A percentile compares a stretch with the other conserved stretches of the same genome.
phyloP scores from a whole-genome alignment of 2,329 filamentous ascomycete genomes.

The Paraphoma chrysanthemicola region DNA sequence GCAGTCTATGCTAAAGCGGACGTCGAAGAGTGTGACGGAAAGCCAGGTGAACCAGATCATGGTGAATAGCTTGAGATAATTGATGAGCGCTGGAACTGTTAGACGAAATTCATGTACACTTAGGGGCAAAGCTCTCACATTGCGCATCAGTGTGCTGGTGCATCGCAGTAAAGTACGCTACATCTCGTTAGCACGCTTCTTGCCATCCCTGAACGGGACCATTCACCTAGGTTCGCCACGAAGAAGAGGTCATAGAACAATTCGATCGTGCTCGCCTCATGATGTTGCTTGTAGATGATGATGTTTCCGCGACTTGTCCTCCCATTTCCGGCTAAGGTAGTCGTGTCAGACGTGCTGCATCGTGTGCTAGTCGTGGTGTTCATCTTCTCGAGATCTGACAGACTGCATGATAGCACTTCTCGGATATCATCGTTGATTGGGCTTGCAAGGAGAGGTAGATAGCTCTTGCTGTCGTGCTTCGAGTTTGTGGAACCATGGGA shows the following conservation, averaged over 20 bases:
- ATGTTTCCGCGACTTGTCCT: conserved; percentile 27
- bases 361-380: conserved; percentile 9
- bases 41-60: conserved; percentile 74
- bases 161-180: conserved; percentile 64
- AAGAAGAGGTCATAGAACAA: conserved; percentile 68
- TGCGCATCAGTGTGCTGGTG: conserved; percentile 62
- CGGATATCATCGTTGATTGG: conserved; percentile 29
- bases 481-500: not conserved
- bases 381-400: conserved; percentile 20
- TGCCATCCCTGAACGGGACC: not conserved
- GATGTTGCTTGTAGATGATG: conserved; percentile 35
- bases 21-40: conserved; percentile 67
- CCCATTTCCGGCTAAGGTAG: conserved; percentile 18
- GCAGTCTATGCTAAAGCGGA: conserved; percentile 70
- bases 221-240: conserved; percentile 62
- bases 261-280: conserved; percentile 61
- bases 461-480: conserved; percentile 2
- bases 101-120: not conserved
- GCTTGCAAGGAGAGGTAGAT: conserved; percentile 22
- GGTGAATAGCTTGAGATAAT: conserved; percentile 62
- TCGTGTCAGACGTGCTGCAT: conserved; percentile 11
- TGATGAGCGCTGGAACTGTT: conserved; percentile 28
- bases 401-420: conserved; percentile 12
- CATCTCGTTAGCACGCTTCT: not conserved
- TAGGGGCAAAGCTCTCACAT: conserved; percentile 10